A percentile compares a stretch with the other conserved stretches of the same genome.
Conservation (phyloP, 1,284 basidiomycete genomes). For the Tremellales sp. region DNA sequence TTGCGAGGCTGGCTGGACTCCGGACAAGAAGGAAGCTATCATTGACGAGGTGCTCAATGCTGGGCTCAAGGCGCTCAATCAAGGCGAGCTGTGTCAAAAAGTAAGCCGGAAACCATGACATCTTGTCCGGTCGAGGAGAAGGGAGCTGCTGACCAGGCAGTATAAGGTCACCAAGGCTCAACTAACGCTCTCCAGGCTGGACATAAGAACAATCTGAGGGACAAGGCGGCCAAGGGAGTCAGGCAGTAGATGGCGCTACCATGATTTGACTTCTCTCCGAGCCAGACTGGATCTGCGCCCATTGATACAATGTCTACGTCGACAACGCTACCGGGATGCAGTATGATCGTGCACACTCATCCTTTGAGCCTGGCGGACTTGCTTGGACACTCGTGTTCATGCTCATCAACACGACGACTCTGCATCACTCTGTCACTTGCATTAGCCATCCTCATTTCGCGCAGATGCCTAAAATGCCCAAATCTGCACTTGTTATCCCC, state of each 20-base stretch:
- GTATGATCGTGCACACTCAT: not conserved
- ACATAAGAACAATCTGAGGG: conserved; percentile 24
- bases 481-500: too few species aligned
- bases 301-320: not conserved
- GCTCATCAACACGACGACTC: too few species aligned
- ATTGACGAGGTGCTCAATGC: conserved; percentile 8
- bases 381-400: not conserved
- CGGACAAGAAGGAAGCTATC: conserved; percentile 11
- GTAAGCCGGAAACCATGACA: conserved; percentile 8
- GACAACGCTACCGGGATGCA: not conserved
- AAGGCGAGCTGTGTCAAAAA: conserved; percentile 7
- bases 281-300: not conserved
- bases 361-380: not conserved
- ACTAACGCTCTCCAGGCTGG: conserved; percentile 29
- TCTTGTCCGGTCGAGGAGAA: not conserved
- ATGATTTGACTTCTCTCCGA: not conserved
- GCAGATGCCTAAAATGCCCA: too few species aligned
- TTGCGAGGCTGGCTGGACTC: conserved; percentile 11
- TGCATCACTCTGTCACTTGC: too few species aligned
- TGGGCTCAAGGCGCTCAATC: conserved; percentile 9
- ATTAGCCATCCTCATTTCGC: too few species aligned
- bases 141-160: conserved; percentile 8
- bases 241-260: conserved; percentile 6
- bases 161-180: conserved; percentile 15
- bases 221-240: conserved; percentile 21